These are phyloP conservation scores for Fonsecaea pedrosoi DNA, from an alignment of 2,329 filamentous ascomycete species.

Conservation along the genomic window DNA sequence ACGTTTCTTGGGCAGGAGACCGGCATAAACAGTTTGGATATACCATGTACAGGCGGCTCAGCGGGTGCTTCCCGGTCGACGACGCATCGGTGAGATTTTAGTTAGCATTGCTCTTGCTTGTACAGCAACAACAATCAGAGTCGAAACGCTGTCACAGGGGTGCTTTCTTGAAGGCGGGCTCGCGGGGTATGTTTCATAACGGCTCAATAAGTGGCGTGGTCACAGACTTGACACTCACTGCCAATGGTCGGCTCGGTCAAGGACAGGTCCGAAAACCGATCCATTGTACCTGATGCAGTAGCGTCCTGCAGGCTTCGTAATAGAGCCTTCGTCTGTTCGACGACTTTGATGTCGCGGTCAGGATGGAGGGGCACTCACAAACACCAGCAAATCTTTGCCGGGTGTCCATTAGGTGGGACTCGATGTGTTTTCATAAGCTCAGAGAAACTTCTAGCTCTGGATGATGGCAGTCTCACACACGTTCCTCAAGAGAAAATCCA, in stretches of 20 bases:
- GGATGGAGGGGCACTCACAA: not conserved
- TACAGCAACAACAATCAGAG: not conserved
- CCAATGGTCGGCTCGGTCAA: not conserved
- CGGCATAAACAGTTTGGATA: not conserved
- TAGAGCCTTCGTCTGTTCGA: conserved; percentile 11
- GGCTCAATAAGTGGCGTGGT: too few species aligned
- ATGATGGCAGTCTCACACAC: too few species aligned
- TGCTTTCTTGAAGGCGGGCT: not conserved
- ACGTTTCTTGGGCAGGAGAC: not conserved
- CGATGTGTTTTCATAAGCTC: too few species aligned
- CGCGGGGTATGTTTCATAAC: not conserved
- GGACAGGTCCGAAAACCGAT: not conserved
- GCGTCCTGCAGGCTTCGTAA: conserved; percentile 7
- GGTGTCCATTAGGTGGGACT: conserved; percentile 19
- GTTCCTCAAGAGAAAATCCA: too few species aligned
- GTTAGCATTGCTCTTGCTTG: not conserved
- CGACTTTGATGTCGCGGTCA: conserved; percentile 1
- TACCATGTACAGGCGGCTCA: not conserved
- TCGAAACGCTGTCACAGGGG: not conserved
- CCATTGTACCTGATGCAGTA: conserved; percentile 9
- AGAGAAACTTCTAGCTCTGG: too few species aligned
- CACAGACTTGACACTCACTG: not conserved
- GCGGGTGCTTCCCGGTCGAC: conserved; percentile 5
- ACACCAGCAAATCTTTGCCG: too few species aligned
- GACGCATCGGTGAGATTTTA: not conserved